A percentile compares a stretch with the other conserved stretches of the same genome.
phyloP scores from a whole-genome alignment of 2,329 filamentous ascomycete genomes.

The Coniella vitis region DNA sequence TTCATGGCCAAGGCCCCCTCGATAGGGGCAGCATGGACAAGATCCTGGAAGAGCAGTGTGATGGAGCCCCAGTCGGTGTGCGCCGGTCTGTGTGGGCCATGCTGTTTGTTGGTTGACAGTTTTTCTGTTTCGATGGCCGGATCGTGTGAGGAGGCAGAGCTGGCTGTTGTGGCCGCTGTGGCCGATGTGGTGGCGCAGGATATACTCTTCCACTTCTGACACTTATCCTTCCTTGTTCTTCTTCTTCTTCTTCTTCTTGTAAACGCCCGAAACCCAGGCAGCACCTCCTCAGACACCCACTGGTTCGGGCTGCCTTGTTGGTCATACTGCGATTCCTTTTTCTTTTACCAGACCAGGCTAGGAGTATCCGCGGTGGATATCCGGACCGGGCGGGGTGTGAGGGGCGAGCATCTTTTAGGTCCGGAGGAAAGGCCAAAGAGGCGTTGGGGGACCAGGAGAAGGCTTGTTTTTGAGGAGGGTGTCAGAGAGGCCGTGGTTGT shows the following conservation, averaged over 20 bases:
- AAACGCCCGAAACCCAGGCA: conserved; percentile 30
- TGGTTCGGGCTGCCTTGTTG: conserved; percentile 26
- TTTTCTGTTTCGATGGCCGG: conserved; percentile 25
- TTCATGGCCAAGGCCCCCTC: conserved; percentile 14
- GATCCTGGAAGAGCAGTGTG: conserved; percentile 39
- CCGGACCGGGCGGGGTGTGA: conserved; percentile 24
- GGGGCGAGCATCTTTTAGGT: conserved; percentile 30
- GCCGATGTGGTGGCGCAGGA: conserved; percentile 38
- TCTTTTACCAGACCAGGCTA: conserved; percentile 20
- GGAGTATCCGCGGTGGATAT: conserved; percentile 19
- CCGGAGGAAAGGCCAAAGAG: conserved; percentile 26
- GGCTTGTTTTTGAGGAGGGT: conserved; percentile 27
- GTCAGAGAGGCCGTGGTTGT: conserved; percentile 28
- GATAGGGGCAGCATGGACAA: conserved; percentile 14
- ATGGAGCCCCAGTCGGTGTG: conserved; percentile 33
- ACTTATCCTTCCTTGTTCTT: conserved; percentile 28
- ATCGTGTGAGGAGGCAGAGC: conserved; percentile 52
- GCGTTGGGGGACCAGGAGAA: conserved; percentile 25
- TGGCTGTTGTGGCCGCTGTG: conserved; percentile 56
- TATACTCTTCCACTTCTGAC: conserved; percentile 21
- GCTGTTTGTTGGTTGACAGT: conserved; percentile 22
- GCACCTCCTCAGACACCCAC: conserved; percentile 30
- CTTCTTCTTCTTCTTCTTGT: conserved; percentile 16
- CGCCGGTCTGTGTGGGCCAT: conserved; percentile 19
- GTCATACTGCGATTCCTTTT: conserved; percentile 20